Evolutionary conservation across 352 stramenopile species (phyloP).

Genomic region (Phytophthora sp.): DNA sequence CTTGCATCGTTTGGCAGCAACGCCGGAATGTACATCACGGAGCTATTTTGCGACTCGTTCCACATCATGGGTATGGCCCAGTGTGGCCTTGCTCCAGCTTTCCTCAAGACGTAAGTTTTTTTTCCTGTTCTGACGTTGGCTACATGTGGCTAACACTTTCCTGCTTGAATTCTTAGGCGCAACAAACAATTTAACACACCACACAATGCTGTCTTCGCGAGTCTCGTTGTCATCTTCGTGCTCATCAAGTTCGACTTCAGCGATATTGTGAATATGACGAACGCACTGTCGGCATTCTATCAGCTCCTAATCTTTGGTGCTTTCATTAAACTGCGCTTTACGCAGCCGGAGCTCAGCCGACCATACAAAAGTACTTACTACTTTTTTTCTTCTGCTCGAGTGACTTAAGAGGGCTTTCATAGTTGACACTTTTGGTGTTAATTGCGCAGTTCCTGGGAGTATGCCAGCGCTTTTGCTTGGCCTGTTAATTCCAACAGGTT

Average conservation of each 20-base stretch:
- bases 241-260: conserved; percentile 74
- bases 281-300: conserved; percentile 89
- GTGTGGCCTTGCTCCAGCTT: conserved; percentile 81
- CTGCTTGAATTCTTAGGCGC: no score
- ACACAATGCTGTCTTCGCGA: conserved; percentile 50
- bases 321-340: conserved; percentile 89
- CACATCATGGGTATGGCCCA: conserved; percentile 87
- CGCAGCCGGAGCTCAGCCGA: conserved; percentile 34
- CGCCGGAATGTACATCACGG: conserved; percentile 92
- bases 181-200: conserved; percentile 60
- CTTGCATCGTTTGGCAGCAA: conserved; percentile 89
- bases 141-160: no score
- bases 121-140: background rate
- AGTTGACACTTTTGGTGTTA: no score
- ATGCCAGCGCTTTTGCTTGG: conserved; percentile 32
- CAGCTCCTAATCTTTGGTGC: conserved; percentile 89
- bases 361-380: conserved; percentile 47
- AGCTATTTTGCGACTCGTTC: conserved; percentile 93
- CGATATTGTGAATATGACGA: conserved; percentile 86
- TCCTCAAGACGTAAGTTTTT: conserved; percentile 76
- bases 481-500: conserved; percentile 40
- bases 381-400: no score
- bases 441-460: conserved; percentile 36
- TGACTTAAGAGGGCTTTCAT: no score
- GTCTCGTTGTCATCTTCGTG: conserved; percentile 56